Base-by-base conservation (phyloP, 2,329 filamentous ascomycete species). In the Diaporthe velutina region DNA sequence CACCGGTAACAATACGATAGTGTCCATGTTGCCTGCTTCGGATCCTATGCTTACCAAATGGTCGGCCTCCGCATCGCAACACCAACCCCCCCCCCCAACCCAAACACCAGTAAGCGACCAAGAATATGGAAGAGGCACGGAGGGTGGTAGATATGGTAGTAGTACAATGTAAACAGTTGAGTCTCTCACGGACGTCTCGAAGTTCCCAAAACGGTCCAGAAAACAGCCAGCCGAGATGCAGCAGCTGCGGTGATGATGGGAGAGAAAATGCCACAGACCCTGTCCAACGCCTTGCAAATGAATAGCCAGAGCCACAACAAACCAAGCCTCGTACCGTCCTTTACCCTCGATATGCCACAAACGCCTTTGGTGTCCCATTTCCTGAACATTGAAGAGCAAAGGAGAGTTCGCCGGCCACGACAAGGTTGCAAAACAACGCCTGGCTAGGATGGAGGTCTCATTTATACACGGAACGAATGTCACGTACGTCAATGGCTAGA, bases 231-330 rank as follows among this genome's bases (percentile, higher is more conserved):
- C 48, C 30, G 17, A 55, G 12, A 45, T 17, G 45, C n/a, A 52
- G 66, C n/a, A 55, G 61, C 54, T 10, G 25, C 19, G 30, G 52
- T 70, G 71, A 58, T 70, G 60, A 58, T 58, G 30, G 48, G 38
- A 67, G 50, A 38, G 30, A 38, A 68, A 58, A 52, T 40, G 40
- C 30, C 52, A 17, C 38, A 25, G 10, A 35, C 28, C 40, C 64
- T 52, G 35, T 48, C 35, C 58, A 60, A 71, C 70, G 70, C 70
- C 70, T 71, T 30, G 70, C 70, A 66, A 42, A 71, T 74, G 67
- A 61, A 70, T 48, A 48, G 50, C 61, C 30, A 50, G 30, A 48
- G 60, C 52, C 28, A 58, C 52, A 58, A 66, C 40, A 42, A 54
- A 42, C 33, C 50, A 45, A 58, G 52, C 33, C 54, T 33, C 64